Evolutionary conservation across 257 asterid genomes (phyloP).

Genomic region (Primulina huaijiensis): DNA sequence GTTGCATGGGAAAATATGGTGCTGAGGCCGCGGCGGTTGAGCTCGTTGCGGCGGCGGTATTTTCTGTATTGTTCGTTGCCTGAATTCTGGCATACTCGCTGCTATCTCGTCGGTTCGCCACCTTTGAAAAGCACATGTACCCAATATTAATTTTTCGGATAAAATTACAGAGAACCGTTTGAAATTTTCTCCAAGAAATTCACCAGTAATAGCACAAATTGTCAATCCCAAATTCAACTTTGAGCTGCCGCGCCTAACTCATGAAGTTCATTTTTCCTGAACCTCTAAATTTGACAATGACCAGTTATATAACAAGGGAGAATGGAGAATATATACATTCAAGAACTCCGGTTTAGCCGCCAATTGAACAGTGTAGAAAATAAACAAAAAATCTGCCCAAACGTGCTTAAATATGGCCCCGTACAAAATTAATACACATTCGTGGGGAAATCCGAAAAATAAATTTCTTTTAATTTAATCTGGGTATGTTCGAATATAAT

Average conservation of each 20-base stretch:
- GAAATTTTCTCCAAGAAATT: background rate
- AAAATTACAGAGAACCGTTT: too few relatives aligned
- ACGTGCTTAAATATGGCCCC: background rate
- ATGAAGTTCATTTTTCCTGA: slow-evolving; percentile 9
- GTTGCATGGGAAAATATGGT: slow-evolving; percentile 31
- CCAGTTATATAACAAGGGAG: slow-evolving; percentile 21
- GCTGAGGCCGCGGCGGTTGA: slow-evolving; percentile 21
- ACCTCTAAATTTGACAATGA: background rate
- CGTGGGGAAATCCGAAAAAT: background rate
- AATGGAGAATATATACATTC: slow-evolving; percentile 19
- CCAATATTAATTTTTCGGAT: too few relatives aligned
- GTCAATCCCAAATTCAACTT: background rate
- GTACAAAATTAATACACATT: background rate
- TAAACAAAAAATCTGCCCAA: background rate
- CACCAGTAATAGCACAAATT: background rate
- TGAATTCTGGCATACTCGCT: slow-evolving; percentile 42
- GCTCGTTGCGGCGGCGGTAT: slow-evolving; percentile 21
- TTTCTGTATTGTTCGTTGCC: slow-evolving; percentile 17
- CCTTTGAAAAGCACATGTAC: slow-evolving; percentile 49
- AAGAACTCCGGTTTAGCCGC: slow-evolving; percentile 32
- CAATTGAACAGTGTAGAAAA: slow-evolving; percentile 34
- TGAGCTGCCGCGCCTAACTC: slow-evolving; percentile 8
- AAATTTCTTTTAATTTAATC: background rate
- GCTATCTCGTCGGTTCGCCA: slow-evolving; percentile 65
- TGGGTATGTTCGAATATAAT: background rate